Evolutionary conservation across 768 basidiomycete genomes (phyloP).

Genomic region (Lyophyllum decastes): DNA sequence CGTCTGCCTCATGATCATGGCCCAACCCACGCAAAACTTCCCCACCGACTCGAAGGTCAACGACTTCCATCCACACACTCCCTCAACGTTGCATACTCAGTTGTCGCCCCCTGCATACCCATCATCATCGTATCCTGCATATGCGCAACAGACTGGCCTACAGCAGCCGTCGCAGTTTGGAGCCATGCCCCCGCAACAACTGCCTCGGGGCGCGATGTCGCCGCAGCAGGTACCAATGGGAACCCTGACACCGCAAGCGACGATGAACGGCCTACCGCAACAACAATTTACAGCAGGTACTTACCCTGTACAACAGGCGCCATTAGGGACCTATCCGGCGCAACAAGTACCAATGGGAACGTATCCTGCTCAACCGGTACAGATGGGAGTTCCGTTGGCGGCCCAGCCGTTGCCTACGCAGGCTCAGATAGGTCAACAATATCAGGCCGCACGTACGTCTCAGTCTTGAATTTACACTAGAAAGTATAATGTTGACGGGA

Average conservation of each 20-base stretch:
- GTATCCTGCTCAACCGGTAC: background rate
- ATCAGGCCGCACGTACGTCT: conserved; percentile 14
- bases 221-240: background rate
- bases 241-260: background rate
- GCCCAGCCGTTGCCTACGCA: background rate
- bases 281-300: background rate
- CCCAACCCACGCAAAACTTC: background rate
- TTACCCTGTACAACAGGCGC: background rate
- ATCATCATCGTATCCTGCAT: background rate
- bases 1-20: background rate
- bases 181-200: background rate
- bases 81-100: background rate
- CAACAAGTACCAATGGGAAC: background rate
- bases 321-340: background rate
- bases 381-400: background rate
- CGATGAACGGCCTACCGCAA: background rate
- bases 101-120: conserved; percentile 3
- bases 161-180: background rate
- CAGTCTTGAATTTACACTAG: background rate
- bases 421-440: conserved; percentile 13
- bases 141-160: background rate
- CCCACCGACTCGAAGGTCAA: conserved; percentile 1
- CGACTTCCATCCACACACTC: background rate
- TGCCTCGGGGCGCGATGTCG: background rate
- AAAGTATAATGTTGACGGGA: background rate